A percentile compares a stretch with the other conserved stretches of the same genome.
phyloP scores from a whole-genome alignment of 768 basidiomycete species.

The Naganishia randhawae region DNA sequence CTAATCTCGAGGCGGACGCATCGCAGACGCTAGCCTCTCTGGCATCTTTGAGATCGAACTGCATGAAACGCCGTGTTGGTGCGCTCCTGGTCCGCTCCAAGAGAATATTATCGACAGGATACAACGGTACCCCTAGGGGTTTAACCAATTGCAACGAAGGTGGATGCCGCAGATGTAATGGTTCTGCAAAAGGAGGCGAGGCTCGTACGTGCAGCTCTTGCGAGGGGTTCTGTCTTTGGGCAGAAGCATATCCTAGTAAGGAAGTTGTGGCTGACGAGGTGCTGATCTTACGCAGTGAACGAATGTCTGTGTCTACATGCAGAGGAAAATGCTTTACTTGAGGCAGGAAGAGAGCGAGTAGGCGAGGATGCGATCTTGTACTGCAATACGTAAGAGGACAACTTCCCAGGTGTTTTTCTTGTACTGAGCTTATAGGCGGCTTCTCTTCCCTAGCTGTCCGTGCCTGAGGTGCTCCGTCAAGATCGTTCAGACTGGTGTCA shows the following conservation, averaged over 20 bases:
- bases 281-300: constrained; percentile 50
- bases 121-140: constrained; percentile 93
- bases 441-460: constrained; percentile 66
- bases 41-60: constrained; percentile 78
- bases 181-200: constrained; percentile 54
- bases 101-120: constrained; percentile 56
- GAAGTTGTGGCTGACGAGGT: constrained; percentile 6
- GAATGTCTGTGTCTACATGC: constrained; percentile 95
- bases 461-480: constrained; percentile 96
- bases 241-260: no score
- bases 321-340: constrained; percentile 93
- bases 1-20: background rate
- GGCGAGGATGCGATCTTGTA: constrained; percentile 70
- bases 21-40: constrained; percentile 80
- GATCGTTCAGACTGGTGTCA: constrained; percentile 91
- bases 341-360: constrained; percentile 88
- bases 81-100: constrained; percentile 77
- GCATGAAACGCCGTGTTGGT: constrained; percentile 95
- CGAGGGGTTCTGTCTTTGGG: no score
- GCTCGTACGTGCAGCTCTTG: constrained; percentile 42
- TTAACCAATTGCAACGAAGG: constrained; percentile 85
- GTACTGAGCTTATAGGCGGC: background rate
- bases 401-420: constrained; percentile 7
- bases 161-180: constrained; percentile 76
- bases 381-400: constrained; percentile 82